A percentile compares a stretch with the other conserved stretches of the same genome.
These are phyloP conservation scores for Pythium apleroticum DNA, from an alignment of 352 stramenopile species.

Conservation along the genomic window DNA sequence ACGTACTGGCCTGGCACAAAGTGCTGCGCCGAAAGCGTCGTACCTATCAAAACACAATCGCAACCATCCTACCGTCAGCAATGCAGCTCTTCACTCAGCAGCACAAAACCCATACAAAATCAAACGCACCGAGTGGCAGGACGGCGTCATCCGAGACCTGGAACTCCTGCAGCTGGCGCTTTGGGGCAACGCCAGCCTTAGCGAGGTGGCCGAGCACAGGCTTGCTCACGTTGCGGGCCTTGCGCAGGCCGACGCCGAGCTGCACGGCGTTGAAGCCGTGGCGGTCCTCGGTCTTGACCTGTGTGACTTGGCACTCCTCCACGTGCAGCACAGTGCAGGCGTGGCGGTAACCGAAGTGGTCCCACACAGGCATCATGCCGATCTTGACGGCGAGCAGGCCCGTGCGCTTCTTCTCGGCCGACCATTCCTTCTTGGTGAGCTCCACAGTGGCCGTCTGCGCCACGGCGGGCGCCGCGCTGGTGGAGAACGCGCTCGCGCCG, in stretches of 20 bases:
- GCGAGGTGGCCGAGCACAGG: conserved; percentile 90
- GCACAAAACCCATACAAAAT: neutral
- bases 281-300: conserved; percentile 93
- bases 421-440: conserved; percentile 45
- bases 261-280: conserved; percentile 96
- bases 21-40: conserved; percentile 94
- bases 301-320: conserved; percentile 92
- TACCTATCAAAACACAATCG: conserved; percentile 41
- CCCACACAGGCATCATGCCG: conserved; percentile 99
- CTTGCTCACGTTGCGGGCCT: conserved; percentile 95
- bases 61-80: neutral
- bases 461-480: conserved; percentile 6
- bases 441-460: conserved; percentile 3
- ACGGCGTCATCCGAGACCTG: conserved; percentile 90
- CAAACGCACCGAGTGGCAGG: conserved; percentile 75
- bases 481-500: conserved; percentile 23
- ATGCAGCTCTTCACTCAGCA: neutral
- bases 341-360: conserved; percentile 96
- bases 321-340: conserved; percentile 94
- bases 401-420: conserved; percentile 84
- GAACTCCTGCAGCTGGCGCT: conserved; percentile 96
- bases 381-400: conserved; percentile 95
- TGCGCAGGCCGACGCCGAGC: conserved; percentile 95
- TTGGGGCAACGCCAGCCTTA: conserved; percentile 91
- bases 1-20: conserved; percentile 98